Base-by-base conservation (phyloP, 306 rosid species). In the Oemleria cerasiformis region DNA sequence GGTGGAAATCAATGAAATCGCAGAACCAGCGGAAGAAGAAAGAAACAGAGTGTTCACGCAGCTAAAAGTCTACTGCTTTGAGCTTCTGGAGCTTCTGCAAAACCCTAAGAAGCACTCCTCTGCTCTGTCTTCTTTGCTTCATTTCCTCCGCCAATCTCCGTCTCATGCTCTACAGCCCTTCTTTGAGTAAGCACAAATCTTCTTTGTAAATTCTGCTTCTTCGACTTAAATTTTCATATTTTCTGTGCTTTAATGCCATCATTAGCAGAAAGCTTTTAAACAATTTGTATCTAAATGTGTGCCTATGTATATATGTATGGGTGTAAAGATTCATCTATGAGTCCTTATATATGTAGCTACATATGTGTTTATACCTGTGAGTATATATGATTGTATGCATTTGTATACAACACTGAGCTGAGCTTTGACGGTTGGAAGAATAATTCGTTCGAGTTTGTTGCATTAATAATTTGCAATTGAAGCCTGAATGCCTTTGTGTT, bases 31-130 rank as follows among this genome's bases (percentile, higher is more conserved):
- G 25, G 75, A 39, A 48, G 72, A 45, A 51, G 73, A 44, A 17
- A 68, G 65, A 77, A 86, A 63, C 81, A 30, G 36, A 49, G 80
- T 85, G 67, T 94, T 94, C 53, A 77, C 71, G 41, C 77, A 78
- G 81, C 82, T 94, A 12, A 89, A 89, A 70, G 78, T 84, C 12
- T 58, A 72, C 77, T 84, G 96, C 34, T 45, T 89, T 63, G 83
- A 91, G 63, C 95, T 94, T 83, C 86, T 94, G 20, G 77, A 83
- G 81, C 94, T 94, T 67, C 65, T 86, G 74, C 92, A 75, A 47
- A 84, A 57, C 75, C 94, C 97, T 60, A 80, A 77, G 48, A 82
- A 82, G 76, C 83, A 74, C 63, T 75, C 80, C 43, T 75, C 97
- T 1, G 80, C 85, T 10, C 47, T 89, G 42, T 80, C 87, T 50